These are phyloP conservation scores for Hypoxylon cercidicola DNA, from an alignment of 495 filamentous ascomycete species.

Conservation along the genomic window DNA sequence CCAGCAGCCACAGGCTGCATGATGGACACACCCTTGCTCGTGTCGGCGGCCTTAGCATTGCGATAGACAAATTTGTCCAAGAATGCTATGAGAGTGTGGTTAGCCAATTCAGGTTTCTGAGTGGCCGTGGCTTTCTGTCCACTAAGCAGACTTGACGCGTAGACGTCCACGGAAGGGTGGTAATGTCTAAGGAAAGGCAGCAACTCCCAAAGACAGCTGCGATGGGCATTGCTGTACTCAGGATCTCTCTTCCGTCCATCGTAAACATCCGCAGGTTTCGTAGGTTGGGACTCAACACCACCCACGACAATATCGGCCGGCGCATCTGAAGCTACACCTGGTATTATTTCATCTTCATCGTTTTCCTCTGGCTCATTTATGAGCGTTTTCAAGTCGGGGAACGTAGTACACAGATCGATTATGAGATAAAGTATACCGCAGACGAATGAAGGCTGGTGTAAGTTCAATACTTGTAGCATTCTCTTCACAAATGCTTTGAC, in stretches of 20 bases:
- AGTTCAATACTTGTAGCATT: slow-evolving; percentile 81
- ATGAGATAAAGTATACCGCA: slow-evolving; percentile 90
- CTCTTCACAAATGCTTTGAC: slow-evolving; percentile 96
- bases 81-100: slow-evolving; percentile 92
- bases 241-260: slow-evolving; percentile 92
- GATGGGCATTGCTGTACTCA: slow-evolving; percentile 87
- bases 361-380: slow-evolving; percentile 78
- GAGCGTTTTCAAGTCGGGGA: slow-evolving; percentile 77
- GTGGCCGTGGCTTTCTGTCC: slow-evolving; percentile 76
- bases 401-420: slow-evolving; percentile 78
- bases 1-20: slow-evolving; percentile 89
- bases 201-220: slow-evolving; percentile 92
- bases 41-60: slow-evolving; percentile 76
- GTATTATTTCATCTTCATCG: slow-evolving; percentile 47
- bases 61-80: slow-evolving; percentile 97
- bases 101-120: slow-evolving; percentile 85
- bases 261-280: slow-evolving; percentile 59
- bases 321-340: slow-evolving; percentile 35
- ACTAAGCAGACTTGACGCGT: slow-evolving; percentile 73
- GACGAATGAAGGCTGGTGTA: slow-evolving; percentile 93
- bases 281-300: slow-evolving; percentile 13
- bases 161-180: slow-evolving; percentile 94
- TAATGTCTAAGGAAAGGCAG: slow-evolving; percentile 83
- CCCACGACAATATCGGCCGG: slow-evolving; percentile 12
- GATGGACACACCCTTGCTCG: slow-evolving; percentile 79